Evolutionary conservation across 208 protist genomes (phyloP).

Genomic region (Hexamita inflata): DNA sequence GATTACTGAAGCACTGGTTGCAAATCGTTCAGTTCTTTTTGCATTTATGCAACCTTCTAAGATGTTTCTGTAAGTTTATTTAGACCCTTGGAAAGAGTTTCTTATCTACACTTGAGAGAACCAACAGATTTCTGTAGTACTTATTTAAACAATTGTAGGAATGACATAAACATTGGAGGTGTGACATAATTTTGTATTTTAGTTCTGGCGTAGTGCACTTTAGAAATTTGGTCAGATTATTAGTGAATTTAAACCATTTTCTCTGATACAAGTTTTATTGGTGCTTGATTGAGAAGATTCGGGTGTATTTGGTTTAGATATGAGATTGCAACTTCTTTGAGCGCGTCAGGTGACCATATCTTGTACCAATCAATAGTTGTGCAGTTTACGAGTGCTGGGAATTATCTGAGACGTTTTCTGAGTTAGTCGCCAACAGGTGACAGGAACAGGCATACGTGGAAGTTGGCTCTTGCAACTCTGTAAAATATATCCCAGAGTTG

Average conservation of each 20-base stretch:
- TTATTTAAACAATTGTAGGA: constrained; percentile 19
- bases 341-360: constrained; percentile 78
- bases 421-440: constrained; percentile 86
- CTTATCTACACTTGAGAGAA: not conserved
- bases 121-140: not conserved
- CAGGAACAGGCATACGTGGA: constrained; percentile 84
- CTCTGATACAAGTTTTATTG: not conserved
- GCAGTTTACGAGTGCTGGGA: constrained; percentile 66
- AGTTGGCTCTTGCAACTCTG: constrained; percentile 44
- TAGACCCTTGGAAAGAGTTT: constrained; percentile 24
- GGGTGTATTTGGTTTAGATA: not conserved
- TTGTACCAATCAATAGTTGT: constrained; percentile 93
- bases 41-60: constrained; percentile 69
- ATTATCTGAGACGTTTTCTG: constrained; percentile 75
- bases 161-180: constrained; percentile 11
- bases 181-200: constrained; percentile 25
- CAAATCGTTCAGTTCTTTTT: constrained; percentile 68
- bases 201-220: not conserved
- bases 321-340: constrained; percentile 52
- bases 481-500: constrained; percentile 24
- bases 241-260: constrained; percentile 5
- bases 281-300: not conserved
- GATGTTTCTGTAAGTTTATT: constrained; percentile 56
- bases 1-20: constrained; percentile 66
- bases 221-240: not conserved